Evolutionary conservation across 495 filamentous ascomycete species (phyloP).

Genomic region (Penicillium atrosanguineum): DNA sequence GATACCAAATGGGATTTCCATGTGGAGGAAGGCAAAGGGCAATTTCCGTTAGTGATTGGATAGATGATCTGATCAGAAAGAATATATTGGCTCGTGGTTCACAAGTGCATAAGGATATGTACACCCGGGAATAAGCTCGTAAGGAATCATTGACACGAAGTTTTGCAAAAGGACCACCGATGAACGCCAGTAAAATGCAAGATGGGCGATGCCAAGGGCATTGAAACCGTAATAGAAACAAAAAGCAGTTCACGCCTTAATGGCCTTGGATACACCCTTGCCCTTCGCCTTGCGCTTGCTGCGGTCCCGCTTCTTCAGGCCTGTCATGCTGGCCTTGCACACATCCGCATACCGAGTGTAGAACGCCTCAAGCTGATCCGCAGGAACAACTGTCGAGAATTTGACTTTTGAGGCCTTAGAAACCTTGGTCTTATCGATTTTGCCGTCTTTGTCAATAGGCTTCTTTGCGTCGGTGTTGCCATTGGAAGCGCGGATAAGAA

Average conservation of each 20-base stretch:
- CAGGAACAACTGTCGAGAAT: slow-evolving; percentile 77
- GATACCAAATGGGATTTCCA: slow-evolving; percentile 25
- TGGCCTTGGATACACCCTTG: slow-evolving; percentile 56
- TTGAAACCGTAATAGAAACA: not conserved
- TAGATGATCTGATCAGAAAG: slow-evolving; percentile 5
- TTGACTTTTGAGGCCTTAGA: slow-evolving; percentile 61
- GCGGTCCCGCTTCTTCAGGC: slow-evolving; percentile 88
- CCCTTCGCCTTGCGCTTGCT: slow-evolving; percentile 73
- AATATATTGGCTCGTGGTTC: slow-evolving; percentile 1
- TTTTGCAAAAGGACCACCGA: slow-evolving; percentile 10
- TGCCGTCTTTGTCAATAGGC: slow-evolving; percentile 27
- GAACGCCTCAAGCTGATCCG: slow-evolving; percentile 73
- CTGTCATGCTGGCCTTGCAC: slow-evolving; percentile 83
- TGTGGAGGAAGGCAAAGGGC: slow-evolving; percentile 24
- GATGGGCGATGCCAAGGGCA: not conserved
- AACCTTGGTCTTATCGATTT: slow-evolving; percentile 30
- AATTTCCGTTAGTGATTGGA: slow-evolving; percentile 23
- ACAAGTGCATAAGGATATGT: slow-evolving; percentile 19
- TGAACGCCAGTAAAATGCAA: slow-evolving; percentile 28
- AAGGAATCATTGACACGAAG: slow-evolving; percentile 8
- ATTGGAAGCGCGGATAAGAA: slow-evolving; percentile 84
- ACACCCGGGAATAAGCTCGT: slow-evolving; percentile 20
- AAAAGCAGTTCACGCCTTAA: slow-evolving; percentile 32
- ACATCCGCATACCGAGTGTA: slow-evolving; percentile 87
- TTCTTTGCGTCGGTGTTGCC: slow-evolving; percentile 51